These are phyloP conservation scores for Botrytis medusae DNA, from an alignment of 2,329 filamentous ascomycete species.

Conservation along the genomic window DNA sequence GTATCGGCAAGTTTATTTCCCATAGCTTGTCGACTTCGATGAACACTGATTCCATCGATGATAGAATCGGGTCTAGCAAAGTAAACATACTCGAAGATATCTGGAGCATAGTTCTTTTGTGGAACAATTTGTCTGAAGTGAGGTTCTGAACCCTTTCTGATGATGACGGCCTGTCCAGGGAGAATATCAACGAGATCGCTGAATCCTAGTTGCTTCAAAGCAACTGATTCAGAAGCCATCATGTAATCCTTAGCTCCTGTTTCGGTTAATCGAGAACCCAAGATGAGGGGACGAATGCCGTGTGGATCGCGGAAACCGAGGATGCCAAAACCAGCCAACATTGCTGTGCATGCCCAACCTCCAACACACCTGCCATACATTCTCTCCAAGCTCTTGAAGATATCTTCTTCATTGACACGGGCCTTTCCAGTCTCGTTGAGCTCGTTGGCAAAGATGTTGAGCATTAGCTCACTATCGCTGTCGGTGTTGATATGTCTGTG, in stretches of 20 bases:
- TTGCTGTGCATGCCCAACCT: constrained; percentile 76
- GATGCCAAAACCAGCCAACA: constrained; percentile 79
- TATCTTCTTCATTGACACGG: constrained; percentile 74
- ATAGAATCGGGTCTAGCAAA: constrained; percentile 78
- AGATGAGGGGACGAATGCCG: constrained; percentile 78
- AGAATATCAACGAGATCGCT: constrained; percentile 72
- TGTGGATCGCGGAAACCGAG: constrained; percentile 77
- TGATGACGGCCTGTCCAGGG: constrained; percentile 82
- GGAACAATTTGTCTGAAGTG: constrained; percentile 73
- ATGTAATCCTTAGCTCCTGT: constrained; percentile 76
- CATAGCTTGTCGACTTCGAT: constrained; percentile 84
- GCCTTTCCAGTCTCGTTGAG: constrained; percentile 78
- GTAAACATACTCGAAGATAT: constrained; percentile 88
- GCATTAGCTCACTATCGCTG: constrained; percentile 81
- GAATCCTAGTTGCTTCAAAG: constrained; percentile 79
- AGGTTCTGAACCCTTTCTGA: constrained; percentile 73
- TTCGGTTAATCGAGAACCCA: constrained; percentile 69
- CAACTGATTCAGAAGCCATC: constrained; percentile 86
- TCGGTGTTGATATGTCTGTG: constrained; percentile 67
- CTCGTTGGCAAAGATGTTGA: constrained; percentile 85
- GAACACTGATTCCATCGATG: constrained; percentile 86
- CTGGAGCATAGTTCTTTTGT: constrained; percentile 71
- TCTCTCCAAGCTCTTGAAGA: constrained; percentile 68
- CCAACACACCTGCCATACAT: constrained; percentile 75
- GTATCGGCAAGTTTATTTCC: constrained; percentile 75